phyloP scores from a whole-genome alignment of 345 rosid species.

The Angophora floribunda region DNA sequence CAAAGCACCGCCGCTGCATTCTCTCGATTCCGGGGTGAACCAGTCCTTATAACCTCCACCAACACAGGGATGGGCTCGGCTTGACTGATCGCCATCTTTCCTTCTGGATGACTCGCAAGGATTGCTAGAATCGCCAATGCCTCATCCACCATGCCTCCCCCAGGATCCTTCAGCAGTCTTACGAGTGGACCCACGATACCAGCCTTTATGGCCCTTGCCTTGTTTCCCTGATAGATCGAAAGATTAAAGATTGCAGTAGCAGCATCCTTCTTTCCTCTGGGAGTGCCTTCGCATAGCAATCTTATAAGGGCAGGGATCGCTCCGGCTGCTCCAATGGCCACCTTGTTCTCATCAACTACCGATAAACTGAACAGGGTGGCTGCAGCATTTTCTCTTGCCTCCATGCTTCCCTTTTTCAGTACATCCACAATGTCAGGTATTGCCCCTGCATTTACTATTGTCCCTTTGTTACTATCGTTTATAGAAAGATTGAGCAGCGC shows the following conservation, averaged over 20 bases:
- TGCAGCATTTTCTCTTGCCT: constrained; percentile 97
- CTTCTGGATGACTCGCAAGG: constrained; percentile 87
- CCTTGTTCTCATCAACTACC: constrained; percentile 93
- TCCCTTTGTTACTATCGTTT: constrained; percentile 83
- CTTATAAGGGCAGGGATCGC: constrained; percentile 89
- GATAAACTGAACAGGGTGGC: constrained; percentile 96
- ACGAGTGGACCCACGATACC: constrained; percentile 79
- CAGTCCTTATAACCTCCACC: constrained; percentile 73
- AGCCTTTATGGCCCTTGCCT: constrained; percentile 88
- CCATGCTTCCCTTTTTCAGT: constrained; percentile 85
- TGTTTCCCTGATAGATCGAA: constrained; percentile 92
- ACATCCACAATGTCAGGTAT: constrained; percentile 91
- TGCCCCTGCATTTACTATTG: constrained; percentile 91
- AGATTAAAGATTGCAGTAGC: constrained; percentile 96
- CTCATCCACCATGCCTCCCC: constrained; percentile 95
- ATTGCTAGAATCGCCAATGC: constrained; percentile 88
- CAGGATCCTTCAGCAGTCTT: constrained; percentile 72
- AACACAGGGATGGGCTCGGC: constrained; percentile 65
- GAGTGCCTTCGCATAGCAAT: constrained; percentile 79
- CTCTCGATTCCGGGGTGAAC: constrained; percentile 91
- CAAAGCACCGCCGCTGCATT: constrained; percentile 83
- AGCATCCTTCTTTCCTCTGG: constrained; percentile 94
- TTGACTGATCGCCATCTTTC: constrained; percentile 65
- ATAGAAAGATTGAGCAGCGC: constrained; percentile 97
- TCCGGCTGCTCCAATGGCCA: constrained; percentile 91